Conservation (phyloP, 306 rosid species). For the Casuarina equisetifolia region DNA sequence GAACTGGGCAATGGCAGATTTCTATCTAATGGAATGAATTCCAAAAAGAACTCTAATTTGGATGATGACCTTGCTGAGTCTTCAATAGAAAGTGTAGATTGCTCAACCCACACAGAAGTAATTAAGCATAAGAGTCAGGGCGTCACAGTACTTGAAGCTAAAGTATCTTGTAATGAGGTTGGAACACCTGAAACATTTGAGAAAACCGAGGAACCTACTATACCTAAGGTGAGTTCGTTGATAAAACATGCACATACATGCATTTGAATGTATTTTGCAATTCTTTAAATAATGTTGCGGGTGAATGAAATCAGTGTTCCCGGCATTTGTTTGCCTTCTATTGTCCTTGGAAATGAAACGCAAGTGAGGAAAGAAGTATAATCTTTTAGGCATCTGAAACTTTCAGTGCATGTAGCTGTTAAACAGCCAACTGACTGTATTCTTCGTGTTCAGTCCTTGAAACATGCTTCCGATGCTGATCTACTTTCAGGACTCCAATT, state of each 20-base stretch:
- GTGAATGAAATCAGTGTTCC: background rate
- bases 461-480: background rate
- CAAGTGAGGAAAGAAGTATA: background rate
- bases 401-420: background rate
- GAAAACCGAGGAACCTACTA: constrained; percentile 40
- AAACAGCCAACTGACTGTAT: constrained; percentile 5
- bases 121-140: constrained; percentile 26
- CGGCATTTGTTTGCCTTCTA: background rate
- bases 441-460: constrained; percentile 4
- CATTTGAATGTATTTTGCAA: background rate
- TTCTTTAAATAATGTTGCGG: background rate
- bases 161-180: constrained; percentile 34
- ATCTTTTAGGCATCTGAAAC: background rate
- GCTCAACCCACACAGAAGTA: constrained; percentile 29
- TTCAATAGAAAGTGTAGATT: constrained; percentile 36
- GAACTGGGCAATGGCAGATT: constrained; percentile 26
- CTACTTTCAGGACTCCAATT: background rate
- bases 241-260: background rate
- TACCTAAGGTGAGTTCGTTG: constrained; percentile 44
- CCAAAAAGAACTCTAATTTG: constrained; percentile 18
- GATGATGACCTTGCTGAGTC: constrained; percentile 28
- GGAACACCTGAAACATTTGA: constrained; percentile 34
- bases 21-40: constrained; percentile 30
- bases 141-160: constrained; percentile 28
- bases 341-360: background rate